Conservation (phyloP, 768 basidiomycete genomes). For the Calocybe indica region DNA sequence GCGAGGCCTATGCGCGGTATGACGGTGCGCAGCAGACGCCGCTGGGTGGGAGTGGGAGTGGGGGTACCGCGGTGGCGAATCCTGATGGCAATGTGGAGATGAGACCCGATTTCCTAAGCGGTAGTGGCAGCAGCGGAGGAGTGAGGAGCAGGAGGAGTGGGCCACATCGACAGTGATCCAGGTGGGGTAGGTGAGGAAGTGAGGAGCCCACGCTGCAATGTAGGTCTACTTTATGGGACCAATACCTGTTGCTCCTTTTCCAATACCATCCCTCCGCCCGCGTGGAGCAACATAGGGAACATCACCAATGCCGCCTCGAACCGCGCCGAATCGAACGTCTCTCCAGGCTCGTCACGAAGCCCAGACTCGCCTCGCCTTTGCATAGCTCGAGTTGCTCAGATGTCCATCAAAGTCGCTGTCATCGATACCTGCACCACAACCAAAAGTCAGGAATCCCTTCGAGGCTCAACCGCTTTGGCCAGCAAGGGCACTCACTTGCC, state of each 20-base stretch:
- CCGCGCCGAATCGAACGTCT: conserved; percentile 42
- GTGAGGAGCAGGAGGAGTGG: conserved; percentile 3
- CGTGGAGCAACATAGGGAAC: conserved; percentile 53
- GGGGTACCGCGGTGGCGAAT: too few relatives aligned
- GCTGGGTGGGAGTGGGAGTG: too few relatives aligned
- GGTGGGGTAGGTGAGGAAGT: too few relatives aligned
- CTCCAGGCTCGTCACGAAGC: too few relatives aligned
- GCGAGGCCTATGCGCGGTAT: too few relatives aligned
- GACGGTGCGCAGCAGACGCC: too few relatives aligned
- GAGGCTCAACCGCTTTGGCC: too few relatives aligned
- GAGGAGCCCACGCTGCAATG: too few relatives aligned
- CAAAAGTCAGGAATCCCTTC: neutral
- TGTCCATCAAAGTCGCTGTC: neutral
- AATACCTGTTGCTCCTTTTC: too few relatives aligned
- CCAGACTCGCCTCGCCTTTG: neutral
- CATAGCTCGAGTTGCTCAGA: conserved; percentile 1
- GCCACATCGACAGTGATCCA: neutral
- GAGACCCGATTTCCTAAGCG: too few relatives aligned
- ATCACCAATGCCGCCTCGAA: conserved; percentile 40
- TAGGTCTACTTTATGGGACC: too few relatives aligned
- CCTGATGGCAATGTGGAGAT: too few relatives aligned
- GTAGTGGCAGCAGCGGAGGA: neutral
- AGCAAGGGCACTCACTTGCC: neutral
- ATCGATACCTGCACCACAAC: neutral
- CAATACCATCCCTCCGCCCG: conserved; percentile 62